Base-by-base conservation (phyloP, 371 early-diverging fungal species). In the Neoconidiobolus thromboides region DNA sequence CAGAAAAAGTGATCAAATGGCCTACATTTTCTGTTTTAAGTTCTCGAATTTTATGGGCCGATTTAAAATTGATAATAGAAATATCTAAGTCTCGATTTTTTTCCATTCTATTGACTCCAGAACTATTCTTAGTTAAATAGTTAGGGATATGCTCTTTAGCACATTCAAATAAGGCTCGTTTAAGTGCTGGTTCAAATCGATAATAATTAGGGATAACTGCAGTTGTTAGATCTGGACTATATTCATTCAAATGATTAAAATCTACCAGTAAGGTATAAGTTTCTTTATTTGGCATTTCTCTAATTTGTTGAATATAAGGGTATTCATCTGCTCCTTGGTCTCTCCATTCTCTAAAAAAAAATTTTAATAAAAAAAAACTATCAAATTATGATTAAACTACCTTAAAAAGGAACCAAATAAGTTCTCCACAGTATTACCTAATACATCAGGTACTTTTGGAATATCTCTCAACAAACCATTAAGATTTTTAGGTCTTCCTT, bases 1-100 rank as follows among this genome's bases (percentile, higher is more conserved):
- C 99, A 53, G 83, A 81, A 57, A 99, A 80, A 46, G 85, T 78
- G 48, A 88, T 73, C 54, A 99, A 78, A 52, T 85, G 74, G n/a
- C 95, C 96, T 59, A 98, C 80, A 54, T 79, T 73, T 38, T 84
- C 80, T 59, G 90, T 89, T 48, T 82, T 82, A 53, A 99, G 69
- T 63, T 96, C 91, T 56, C 99, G 85, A 26, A 26, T 26, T 26
- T 26, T 26, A 26, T 26, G 26, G 0, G 26, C 26, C 26, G 26
- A 26, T 26, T 26, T 26, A 26, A 26, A 26, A 26, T 26, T 26
- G 26, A 26, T 26, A 26, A 26, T 26, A 26, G 26, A 26, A 26
- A 26, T 26, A 26, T 26, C 26, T 26, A 26, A 26, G 26, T 26
- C 26, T 26, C 26, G 26, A 26, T 26, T 26, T 26, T 26, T 26